These are phyloP conservation scores for Ganoderma leucocontextum DNA, from an alignment of 1,284 basidiomycete species.

Conservation along the genomic window DNA sequence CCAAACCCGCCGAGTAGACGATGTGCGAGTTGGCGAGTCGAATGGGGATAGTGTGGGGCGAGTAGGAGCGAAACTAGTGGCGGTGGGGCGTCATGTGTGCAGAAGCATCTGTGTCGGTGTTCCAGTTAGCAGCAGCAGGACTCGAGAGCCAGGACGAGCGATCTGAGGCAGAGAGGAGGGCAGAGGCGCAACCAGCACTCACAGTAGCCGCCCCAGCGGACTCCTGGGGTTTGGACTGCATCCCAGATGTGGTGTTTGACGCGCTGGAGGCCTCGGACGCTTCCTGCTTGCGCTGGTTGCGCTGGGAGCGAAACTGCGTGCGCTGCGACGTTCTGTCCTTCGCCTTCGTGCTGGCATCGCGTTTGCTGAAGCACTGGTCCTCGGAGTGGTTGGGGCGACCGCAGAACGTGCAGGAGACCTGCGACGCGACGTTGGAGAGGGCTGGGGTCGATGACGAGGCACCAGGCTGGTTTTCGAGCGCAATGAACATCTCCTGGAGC, in stretches of 20 bases:
- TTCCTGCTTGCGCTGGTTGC: not conserved
- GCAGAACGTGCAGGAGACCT: too few relatives aligned
- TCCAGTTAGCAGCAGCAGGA: not conserved
- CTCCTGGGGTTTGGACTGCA: slow-evolving; percentile 6
- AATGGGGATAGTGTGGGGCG: slow-evolving; percentile 20
- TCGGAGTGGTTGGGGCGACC: too few relatives aligned
- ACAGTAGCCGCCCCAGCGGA: slow-evolving; percentile 4
- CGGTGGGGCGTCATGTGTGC: slow-evolving; percentile 21
- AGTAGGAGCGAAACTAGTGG: slow-evolving; percentile 38
- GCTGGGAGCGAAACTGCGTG: not conserved
- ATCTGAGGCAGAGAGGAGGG: not conserved
- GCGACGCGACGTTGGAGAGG: too few relatives aligned
- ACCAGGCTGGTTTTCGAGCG: slow-evolving; percentile 20
- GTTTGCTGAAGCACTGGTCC: too few relatives aligned
- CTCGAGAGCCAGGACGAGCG: not conserved
- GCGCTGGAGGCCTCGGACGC: not conserved
- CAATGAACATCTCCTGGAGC: slow-evolving; percentile 19
- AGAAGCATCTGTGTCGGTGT: slow-evolving; percentile 10
- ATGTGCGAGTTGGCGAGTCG: not conserved
- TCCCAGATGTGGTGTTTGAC: too few relatives aligned
- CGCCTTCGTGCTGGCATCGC: too few relatives aligned
- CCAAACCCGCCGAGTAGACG: slow-evolving; percentile 34
- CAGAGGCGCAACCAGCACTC: slow-evolving; percentile 2
- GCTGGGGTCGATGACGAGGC: slow-evolving; percentile 1
- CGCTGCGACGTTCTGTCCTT: not conserved